These are phyloP conservation scores for Plenodomus lindquistii DNA, from an alignment of 2,329 filamentous ascomycete species.

Conservation along the genomic window DNA sequence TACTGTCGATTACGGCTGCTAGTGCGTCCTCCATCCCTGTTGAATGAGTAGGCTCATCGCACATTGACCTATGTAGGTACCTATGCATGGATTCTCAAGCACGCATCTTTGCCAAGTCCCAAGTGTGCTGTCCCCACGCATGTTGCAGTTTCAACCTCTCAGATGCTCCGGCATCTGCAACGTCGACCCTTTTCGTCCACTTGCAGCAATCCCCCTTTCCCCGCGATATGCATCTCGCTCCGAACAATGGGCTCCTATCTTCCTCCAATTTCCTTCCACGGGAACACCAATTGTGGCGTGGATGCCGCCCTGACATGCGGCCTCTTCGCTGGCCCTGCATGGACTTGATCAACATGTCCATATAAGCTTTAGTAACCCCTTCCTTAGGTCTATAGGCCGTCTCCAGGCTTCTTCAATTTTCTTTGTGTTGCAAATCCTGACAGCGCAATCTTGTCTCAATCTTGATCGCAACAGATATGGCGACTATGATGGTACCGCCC, in stretches of 20 bases:
- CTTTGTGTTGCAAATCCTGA: background rate
- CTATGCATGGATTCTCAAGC: slow-evolving; percentile 10
- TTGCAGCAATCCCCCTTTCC: slow-evolving; percentile 18
- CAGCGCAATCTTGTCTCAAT: background rate
- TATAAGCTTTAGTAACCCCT: slow-evolving; percentile 21
- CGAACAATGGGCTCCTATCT: slow-evolving; percentile 18
- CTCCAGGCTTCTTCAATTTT: slow-evolving; percentile 8
- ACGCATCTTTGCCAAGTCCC: slow-evolving; percentile 26
- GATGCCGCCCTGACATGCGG: slow-evolving; percentile 29
- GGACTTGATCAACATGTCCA: slow-evolving; percentile 10
- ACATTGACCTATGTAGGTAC: background rate
- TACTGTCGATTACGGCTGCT: background rate
- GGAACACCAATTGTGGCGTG: slow-evolving; percentile 23
- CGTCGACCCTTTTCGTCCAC: slow-evolving; percentile 14
- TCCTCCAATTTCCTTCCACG: slow-evolving; percentile 16
- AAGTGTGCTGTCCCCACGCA: slow-evolving; percentile 37
- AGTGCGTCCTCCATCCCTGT: background rate
- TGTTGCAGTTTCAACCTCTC: slow-evolving; percentile 17
- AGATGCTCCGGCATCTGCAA: slow-evolving; percentile 19
- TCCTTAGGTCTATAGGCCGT: slow-evolving; percentile 5
- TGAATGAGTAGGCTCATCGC: background rate
- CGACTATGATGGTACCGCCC: slow-evolving; percentile 26
- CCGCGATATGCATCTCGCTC: slow-evolving; percentile 17
- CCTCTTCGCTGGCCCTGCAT: slow-evolving; percentile 31
- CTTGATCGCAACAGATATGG: slow-evolving; percentile 17